Evolutionary conservation across 1,284 basidiomycete genomes (phyloP).

Genomic region (Irpex sp.): DNA sequence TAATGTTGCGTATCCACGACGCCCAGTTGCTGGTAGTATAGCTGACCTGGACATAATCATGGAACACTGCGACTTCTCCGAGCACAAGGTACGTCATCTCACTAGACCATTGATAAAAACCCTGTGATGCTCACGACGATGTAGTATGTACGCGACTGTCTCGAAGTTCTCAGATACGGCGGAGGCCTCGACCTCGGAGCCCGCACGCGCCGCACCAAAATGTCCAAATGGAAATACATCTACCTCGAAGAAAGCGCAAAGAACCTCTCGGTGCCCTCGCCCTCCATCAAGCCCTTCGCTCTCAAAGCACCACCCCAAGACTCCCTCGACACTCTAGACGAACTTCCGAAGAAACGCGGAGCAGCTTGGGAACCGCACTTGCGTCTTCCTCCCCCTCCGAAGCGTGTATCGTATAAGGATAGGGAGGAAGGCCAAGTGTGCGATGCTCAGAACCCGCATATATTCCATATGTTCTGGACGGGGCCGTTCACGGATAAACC

Average conservation of each 20-base stretch:
- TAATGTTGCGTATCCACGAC: conserved; percentile 72
- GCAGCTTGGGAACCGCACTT: conserved; percentile 41
- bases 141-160: conserved; percentile 75
- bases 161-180: conserved; percentile 69
- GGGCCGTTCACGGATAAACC: conserved; percentile 80
- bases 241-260: conserved; percentile 52
- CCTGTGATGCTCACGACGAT: conserved; percentile 1
- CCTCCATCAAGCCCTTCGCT: conserved; percentile 19
- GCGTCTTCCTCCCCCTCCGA: conserved; percentile 31
- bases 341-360: conserved; percentile 40
- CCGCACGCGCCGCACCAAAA: conserved; percentile 53
- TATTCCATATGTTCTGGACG: conserved; percentile 84
- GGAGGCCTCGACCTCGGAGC: conserved; percentile 61
- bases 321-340: conserved; percentile 37
- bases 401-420: conserved; percentile 37
- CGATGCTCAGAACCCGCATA: conserved; percentile 55
- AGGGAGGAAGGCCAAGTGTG: conserved; percentile 42
- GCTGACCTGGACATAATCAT: conserved; percentile 86
- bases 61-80: conserved; percentile 86
- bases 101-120: no score
- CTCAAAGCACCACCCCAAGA: no score
- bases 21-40: conserved; percentile 78
- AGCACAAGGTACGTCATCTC: no score
- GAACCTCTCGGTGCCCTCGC: conserved; percentile 29
- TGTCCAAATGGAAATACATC: conserved; percentile 63